These are phyloP conservation scores for Phytomonas francai DNA, from an alignment of 208 protist species.

Conservation along the genomic window DNA sequence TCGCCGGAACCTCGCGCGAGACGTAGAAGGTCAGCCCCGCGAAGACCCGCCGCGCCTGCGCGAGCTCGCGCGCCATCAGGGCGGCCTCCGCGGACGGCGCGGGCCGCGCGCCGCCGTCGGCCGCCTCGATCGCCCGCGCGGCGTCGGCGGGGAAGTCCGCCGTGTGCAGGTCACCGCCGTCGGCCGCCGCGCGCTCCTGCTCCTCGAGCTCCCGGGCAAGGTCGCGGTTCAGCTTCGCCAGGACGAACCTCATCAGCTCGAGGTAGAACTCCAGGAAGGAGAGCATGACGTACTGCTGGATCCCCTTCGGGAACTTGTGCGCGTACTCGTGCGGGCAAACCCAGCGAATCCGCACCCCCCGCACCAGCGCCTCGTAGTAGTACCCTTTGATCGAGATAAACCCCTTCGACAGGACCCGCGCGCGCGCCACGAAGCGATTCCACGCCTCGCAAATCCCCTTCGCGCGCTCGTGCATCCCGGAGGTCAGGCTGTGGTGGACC, in stretches of 20 bases:
- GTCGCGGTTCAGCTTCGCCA: slow-evolving; percentile 94
- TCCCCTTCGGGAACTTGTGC: slow-evolving; percentile 89
- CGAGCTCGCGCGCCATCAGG: slow-evolving; percentile 52
- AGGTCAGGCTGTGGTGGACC: slow-evolving; percentile 69
- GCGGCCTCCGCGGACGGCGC: too few relatives aligned
- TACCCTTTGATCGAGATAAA: slow-evolving; percentile 99
- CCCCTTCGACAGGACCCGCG: slow-evolving; percentile 84
- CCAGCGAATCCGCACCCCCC: slow-evolving; percentile 95
- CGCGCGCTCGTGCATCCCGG: slow-evolving; percentile 70
- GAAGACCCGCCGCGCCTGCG: slow-evolving; percentile 59
- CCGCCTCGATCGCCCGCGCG: slow-evolving; percentile 16
- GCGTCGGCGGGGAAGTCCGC: slow-evolving; percentile 20
- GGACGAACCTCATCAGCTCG: slow-evolving; percentile 94
- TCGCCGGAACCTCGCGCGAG: slow-evolving; percentile 85
- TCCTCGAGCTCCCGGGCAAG: slow-evolving; percentile 49
- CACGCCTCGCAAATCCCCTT: slow-evolving; percentile 65
- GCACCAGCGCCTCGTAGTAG: slow-evolving; percentile 97
- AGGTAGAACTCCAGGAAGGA: slow-evolving; percentile 98
- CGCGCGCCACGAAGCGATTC: slow-evolving; percentile 78
- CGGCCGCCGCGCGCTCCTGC: slow-evolving; percentile 29
- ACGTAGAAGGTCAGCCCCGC: slow-evolving; percentile 76
- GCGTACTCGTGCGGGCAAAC: slow-evolving; percentile 96
- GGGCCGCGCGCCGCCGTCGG: too few relatives aligned
- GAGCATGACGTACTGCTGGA: slow-evolving; percentile 94
- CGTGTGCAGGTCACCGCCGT: slow-evolving; percentile 14